Conservation (phyloP, 257 asterid species). For the Parsonsia alboflavescens region DNA sequence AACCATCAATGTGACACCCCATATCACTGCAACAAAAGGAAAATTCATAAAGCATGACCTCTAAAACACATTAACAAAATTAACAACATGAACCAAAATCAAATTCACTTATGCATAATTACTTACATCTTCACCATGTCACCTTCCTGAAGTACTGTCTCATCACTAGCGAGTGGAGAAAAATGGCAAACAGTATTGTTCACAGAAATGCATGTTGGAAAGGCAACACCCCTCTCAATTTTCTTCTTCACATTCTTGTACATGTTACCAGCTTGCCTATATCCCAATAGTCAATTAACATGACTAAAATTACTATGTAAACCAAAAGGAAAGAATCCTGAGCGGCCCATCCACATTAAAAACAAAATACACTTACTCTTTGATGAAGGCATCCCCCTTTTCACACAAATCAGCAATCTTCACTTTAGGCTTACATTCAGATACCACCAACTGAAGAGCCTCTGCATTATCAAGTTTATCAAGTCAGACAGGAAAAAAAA, state of each 20-base stretch:
- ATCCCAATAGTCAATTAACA: too few species aligned
- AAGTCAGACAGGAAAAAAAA: neutral
- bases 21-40: slow-evolving; percentile 47
- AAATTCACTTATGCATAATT: too few species aligned
- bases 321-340: neutral
- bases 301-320: neutral
- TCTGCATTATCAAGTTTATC: slow-evolving; percentile 36
- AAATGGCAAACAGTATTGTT: slow-evolving; percentile 74
- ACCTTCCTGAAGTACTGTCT: slow-evolving; percentile 56
- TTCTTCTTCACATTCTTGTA: slow-evolving; percentile 81
- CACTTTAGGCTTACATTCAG: slow-evolving; percentile 69
- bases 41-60: neutral
- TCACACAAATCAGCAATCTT: slow-evolving; percentile 82
- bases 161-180: slow-evolving; percentile 68
- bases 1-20: slow-evolving; percentile 93
- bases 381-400: slow-evolving; percentile 62
- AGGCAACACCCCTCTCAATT: slow-evolving; percentile 77
- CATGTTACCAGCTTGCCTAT: slow-evolving; percentile 73
- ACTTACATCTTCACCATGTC: slow-evolving; percentile 64
- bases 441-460: slow-evolving; percentile 70
- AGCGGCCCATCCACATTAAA: neutral
- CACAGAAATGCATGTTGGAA: slow-evolving; percentile 79
- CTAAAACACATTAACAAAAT: neutral
- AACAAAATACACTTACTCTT: slow-evolving; percentile 40
- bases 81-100: neutral